These are phyloP conservation scores for Lachancea fermentati DNA, from an alignment of 805 yeast species.

Conservation along the genomic window DNA sequence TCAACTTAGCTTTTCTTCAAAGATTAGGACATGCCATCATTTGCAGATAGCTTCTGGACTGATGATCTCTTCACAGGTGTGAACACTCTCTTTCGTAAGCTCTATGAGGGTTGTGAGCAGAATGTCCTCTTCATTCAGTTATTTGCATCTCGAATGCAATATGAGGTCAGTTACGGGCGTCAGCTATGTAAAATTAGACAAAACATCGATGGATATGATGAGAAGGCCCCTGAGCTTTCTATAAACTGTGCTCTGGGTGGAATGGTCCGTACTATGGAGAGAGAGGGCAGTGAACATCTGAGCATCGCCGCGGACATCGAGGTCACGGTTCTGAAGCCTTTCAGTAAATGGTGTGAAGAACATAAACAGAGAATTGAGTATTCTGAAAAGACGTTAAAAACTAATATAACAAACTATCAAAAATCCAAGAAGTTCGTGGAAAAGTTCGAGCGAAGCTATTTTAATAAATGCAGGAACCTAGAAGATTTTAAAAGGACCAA, in stretches of 20 bases:
- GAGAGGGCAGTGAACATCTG: constrained; percentile 56
- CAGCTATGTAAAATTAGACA: constrained; percentile 34
- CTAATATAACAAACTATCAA: constrained; percentile 48
- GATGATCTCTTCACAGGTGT: constrained; percentile 55
- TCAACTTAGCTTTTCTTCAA: neutral
- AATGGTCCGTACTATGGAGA: constrained; percentile 52
- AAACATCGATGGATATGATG: constrained; percentile 19
- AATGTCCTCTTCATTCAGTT: constrained; percentile 62
- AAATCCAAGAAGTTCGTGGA: constrained; percentile 41
- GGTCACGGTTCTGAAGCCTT: constrained; percentile 59
- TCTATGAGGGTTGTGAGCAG: constrained; percentile 61
- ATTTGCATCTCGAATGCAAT: constrained; percentile 65
- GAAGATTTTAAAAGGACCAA: constrained; percentile 47
- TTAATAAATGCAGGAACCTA: constrained; percentile 67
- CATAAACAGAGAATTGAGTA: constrained; percentile 62
- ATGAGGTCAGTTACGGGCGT: constrained; percentile 61
- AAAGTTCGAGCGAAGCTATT: constrained; percentile 58
- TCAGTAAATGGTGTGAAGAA: constrained; percentile 66
- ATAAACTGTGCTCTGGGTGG: constrained; percentile 40
- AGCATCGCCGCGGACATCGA: constrained; percentile 59
- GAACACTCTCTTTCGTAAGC: constrained; percentile 44
- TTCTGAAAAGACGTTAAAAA: constrained; percentile 48
- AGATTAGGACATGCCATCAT: constrained; percentile 38
- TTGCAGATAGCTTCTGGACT: constrained; percentile 77
- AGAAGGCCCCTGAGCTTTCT: constrained; percentile 30